Base-by-base conservation (phyloP, 305 asterid species). In the Plantago rigida region DNA sequence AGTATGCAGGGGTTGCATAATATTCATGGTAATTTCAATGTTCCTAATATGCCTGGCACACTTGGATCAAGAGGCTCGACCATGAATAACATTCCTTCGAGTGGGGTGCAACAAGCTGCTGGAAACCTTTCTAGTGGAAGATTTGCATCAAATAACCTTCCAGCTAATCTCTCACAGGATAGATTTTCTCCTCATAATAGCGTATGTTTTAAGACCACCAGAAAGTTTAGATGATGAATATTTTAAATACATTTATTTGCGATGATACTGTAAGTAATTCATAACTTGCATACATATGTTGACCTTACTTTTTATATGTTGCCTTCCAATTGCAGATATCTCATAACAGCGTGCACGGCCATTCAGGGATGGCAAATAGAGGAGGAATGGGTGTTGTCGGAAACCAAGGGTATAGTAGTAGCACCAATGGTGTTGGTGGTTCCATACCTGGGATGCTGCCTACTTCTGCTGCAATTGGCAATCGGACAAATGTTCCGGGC, bases 361-460 rank as follows among this genome's bases (percentile, higher is more conserved):
- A 83, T 77, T 82, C 99, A 55, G 97, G 95, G 75, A 78, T 93
- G 83, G 65, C 82, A 47, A 85, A 60, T 67, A 79, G 97, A 78
- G 93, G 92, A 75, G 97, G 84, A 61, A 81, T 93, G 86, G 77
- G 69, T 75, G 86, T 84, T 51, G 82, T 85, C 44, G 97, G 99
- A 66, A 93, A 82, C 75, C 90, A 86, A 64, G 99, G 96, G 60
- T 89, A 81, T 68, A 75, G 67, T 67, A 78, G 83, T 74, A 82
- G 78, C 80, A 66, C 79, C 11, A 89, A 78, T 65, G 95, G 94
- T 44, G 87, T 81, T 71, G 94, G 96, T 70, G 94, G 94, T 75
- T 89, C 97, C 59, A 84, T 89, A 67, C 99, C 99, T 62, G 97
- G 97, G 63, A 81, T 93, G 72, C 84, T 87, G 14, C 87, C 94